phyloP scores from a whole-genome alignment of 495 filamentous ascomycete species.

The Aspergillus carlsbadensis region DNA sequence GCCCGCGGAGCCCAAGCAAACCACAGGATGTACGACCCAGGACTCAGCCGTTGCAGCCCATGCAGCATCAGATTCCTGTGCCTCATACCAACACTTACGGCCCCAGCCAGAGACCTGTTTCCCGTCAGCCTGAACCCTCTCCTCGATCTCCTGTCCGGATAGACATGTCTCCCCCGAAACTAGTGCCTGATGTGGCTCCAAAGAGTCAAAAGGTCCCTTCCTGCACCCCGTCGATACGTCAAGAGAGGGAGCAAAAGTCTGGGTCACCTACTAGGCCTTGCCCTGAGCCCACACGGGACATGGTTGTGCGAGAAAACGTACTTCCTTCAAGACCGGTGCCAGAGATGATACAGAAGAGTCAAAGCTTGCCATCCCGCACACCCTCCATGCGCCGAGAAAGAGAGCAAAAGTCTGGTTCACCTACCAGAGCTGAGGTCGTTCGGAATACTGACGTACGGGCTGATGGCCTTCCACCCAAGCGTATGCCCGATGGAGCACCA shows the following conservation, averaged over 20 bases:
- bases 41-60: background rate
- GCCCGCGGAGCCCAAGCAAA: background rate
- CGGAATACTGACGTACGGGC: background rate
- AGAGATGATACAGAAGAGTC: background rate
- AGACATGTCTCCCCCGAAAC: constrained; percentile 4
- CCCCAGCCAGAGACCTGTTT: constrained; percentile 1
- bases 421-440: background rate
- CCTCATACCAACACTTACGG: background rate
- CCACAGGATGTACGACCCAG: constrained; percentile 8
- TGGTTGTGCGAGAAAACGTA: background rate
- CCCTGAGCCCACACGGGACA: background rate
- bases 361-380: background rate
- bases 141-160: background rate
- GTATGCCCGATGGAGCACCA: background rate
- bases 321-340: constrained; percentile 2
- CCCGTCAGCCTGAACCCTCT: background rate
- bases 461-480: background rate
- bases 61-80: background rate
- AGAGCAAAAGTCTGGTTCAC: background rate
- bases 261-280: background rate
- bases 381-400: background rate
- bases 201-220: background rate
- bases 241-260: background rate
- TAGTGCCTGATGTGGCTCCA: background rate
- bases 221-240: background rate